Base-by-base conservation (phyloP, 495 filamentous ascomycete genomes). In the Talaromyces liani region DNA sequence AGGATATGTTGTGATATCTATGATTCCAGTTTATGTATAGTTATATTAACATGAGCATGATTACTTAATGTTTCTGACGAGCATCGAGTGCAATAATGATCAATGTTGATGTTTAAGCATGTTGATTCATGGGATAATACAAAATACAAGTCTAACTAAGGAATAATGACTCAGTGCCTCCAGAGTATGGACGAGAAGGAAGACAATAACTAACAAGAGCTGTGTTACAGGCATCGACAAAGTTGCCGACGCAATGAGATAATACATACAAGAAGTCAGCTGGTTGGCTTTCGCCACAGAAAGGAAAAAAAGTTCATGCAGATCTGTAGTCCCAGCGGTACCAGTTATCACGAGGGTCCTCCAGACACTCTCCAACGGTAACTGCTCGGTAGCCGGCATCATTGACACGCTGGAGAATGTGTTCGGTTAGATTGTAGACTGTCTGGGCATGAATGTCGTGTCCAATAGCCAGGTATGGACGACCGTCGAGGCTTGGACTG, bases 391-490 rank as follows among this genome's bases (percentile, higher is more conserved):
- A 94, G 0, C 89, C 89, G 14, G 82, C 75, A 2, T 70, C 66
- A 49, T 63, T 73, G 24, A 90, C 76, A 3, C 76, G 80, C 33
- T 83, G 77, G 20, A 95, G 74, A 77, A 92, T 88, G 70, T 91
- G 88, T 58, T 86, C 81, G 0, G 89, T 91, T 65, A 95, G 80
- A 66, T 90, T 91, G 65, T 89, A 84, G 8, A 88, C 91, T 14
- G 85, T 88, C 69, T 92, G 86, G 25, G 86, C 80, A 66, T 92
- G 88, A 41, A 91, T 90, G 68, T 95, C 91, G 70, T 95, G 91
- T 41, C 84, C 84, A 68, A 94, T 91, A 63, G 86, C 79, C 60
- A 94, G 75, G 73, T 82, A 91, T 18, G 77, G 74, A 14, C 72
- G 80, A 33, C 63, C 63, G 7, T 65, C 67, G 1, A 80, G 69